A percentile compares a stretch with the other conserved stretches of the same genome.
Conservation (phyloP, 2,329 filamentous ascomycete species). For the Polytolypa hystricis region DNA sequence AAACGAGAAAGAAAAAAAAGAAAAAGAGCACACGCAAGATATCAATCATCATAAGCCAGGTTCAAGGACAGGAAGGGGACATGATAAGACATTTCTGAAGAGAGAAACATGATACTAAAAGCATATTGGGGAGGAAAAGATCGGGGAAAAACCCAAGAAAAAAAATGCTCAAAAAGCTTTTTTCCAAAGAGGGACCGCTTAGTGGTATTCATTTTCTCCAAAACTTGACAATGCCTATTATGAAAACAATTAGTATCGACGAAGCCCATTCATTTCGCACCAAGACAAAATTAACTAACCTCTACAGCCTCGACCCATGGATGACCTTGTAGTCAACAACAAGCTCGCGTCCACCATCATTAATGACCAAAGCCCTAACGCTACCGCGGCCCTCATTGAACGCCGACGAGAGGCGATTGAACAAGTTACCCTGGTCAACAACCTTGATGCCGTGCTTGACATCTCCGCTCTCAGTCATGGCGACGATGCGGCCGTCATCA, state of each 20-base stretch:
- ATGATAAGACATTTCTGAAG: no score
- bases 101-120: no score
- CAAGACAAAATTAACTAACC: no score
- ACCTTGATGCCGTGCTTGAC: constrained; percentile 93
- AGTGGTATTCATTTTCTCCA: no score
- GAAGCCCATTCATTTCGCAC: neutral
- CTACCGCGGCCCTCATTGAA: constrained; percentile 89
- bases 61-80: no score
- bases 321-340: constrained; percentile 99
- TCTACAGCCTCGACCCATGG: constrained; percentile 60
- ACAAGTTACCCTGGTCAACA: constrained; percentile 88
- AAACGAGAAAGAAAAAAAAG: no score
- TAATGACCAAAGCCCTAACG: constrained; percentile 91
- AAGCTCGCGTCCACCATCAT: constrained; percentile 83
- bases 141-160: no score
- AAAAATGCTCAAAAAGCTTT: no score
- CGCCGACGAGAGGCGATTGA: constrained; percentile 64
- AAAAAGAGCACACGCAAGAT: no score
- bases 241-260: neutral
- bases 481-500: constrained; percentile 68
- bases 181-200: no score
- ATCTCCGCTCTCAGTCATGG: constrained; percentile 98
- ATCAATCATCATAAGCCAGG: no score
- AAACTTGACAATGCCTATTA: neutral
- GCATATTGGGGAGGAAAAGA: no score